phyloP scores from a whole-genome alignment of 306 rosid species.

The Sophora flavescens region DNA sequence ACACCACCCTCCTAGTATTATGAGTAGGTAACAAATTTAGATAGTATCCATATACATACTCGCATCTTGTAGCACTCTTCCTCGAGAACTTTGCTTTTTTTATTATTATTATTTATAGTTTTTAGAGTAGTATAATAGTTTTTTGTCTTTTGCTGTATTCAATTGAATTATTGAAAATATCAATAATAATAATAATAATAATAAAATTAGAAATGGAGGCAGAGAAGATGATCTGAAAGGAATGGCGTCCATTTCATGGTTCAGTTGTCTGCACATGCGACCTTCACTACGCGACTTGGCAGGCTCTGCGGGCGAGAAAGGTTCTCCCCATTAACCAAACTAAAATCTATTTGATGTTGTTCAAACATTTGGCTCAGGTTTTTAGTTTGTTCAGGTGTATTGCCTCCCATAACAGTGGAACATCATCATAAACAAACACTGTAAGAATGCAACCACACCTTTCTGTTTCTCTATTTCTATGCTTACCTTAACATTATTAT shows the following conservation, averaged over 20 bases:
- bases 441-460: slow-evolving; percentile 31
- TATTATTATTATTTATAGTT: no score
- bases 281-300: slow-evolving; percentile 42
- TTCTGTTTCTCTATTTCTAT: slow-evolving; percentile 20
- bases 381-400: slow-evolving; percentile 39
- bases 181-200: not conserved
- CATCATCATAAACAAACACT: slow-evolving; percentile 1
- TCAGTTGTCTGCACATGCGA: slow-evolving; percentile 35
- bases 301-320: slow-evolving; percentile 36
- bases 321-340: not conserved
- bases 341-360: not conserved
- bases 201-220: slow-evolving; percentile 4
- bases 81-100: no score
- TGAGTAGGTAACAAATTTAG: no score
- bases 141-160: no score
- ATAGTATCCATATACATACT: no score
- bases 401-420: slow-evolving; percentile 28
- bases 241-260: slow-evolving; percentile 63
- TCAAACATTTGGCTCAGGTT: slow-evolving; percentile 12
- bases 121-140: no score
- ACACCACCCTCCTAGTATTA: no score
- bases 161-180: not conserved
- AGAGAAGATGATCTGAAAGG: slow-evolving; percentile 49
- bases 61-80: no score
- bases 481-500: not conserved